Evolutionary conservation across 1,139 yeast species (phyloP), one percentile per base, ranked within the genome.

Genomic region (Pichia inconspicua): DNA sequence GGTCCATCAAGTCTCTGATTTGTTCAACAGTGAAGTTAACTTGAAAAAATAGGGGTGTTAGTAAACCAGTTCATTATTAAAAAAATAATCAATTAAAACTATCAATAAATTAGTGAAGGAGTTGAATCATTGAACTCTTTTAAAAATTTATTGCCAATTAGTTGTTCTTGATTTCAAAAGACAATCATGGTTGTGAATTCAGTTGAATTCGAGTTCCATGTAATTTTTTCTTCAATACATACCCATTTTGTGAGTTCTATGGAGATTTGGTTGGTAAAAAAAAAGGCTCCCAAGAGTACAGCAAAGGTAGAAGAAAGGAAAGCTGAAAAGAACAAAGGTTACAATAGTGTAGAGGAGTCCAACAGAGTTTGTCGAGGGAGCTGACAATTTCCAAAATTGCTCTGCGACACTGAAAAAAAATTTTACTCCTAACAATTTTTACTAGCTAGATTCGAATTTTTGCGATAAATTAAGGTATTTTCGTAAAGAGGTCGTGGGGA

Each of bases 1-100:
- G 86, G 95, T 92, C 97, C 97, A 90, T 90, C 77, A 90, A 84
- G 68, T 77, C 90, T 80, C 97, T 95, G 86, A 90, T 90, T 80
- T 90, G 97, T 77, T 84, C 85, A 73, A 80, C 79, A 71, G 84
- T 80, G 78, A 80, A 80, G 72, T 82, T 82, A 75, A 80, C 85
- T 78, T 66, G 42, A 44, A 37, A 19, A 37, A 12, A 37, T 22
- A 22, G 11, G 9, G 15, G 4, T 34, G 37, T 34, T 34, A 34
- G 37, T 34, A 34, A 4, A 3, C 9, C 9, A 8, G 10, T 12
- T 30, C n/a, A 30, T 30, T n/a, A 30, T 8, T 30, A n/a, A 30
- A 8, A 10, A 12, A 11, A 12, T 11, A 30, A 8, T 30, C 34
- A 30, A 30, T 30, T 12, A n/a, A 12, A 30, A 14, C 34, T 14